These are phyloP conservation scores for Anethum foeniculum DNA, from an alignment of 140 eudicot genomes.

Conservation along the genomic window DNA sequence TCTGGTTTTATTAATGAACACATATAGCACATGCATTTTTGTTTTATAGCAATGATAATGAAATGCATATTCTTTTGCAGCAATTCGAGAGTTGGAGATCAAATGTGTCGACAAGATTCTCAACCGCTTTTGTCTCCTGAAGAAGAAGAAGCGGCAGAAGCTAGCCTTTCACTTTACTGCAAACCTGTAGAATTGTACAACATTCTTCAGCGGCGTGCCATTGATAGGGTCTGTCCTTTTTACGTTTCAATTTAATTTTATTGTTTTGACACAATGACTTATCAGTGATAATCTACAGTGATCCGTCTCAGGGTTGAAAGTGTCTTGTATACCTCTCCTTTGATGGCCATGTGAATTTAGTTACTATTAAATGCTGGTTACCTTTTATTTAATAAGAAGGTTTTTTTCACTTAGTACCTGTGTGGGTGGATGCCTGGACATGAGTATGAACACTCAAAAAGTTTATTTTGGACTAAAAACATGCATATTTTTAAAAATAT, in stretches of 20 bases:
- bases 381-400: not conserved
- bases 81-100: slow-evolving; percentile 65
- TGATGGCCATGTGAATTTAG: not conserved
- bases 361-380: not conserved
- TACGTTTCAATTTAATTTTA: not conserved
- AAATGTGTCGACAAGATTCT: slow-evolving; percentile 79
- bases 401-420: not conserved
- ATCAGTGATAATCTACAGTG: not conserved
- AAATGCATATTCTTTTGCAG: slow-evolving; percentile 40
- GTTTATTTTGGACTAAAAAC: not conserved
- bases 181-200: slow-evolving; percentile 87
- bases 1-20: not conserved
- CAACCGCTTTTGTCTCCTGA: slow-evolving; percentile 64
- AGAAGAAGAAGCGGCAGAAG: slow-evolving; percentile 82
- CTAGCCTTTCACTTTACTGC: slow-evolving; percentile 72
- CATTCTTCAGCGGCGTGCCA: slow-evolving; percentile 74
- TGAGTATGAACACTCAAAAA: not conserved
- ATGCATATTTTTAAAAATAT: not conserved
- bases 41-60: not conserved
- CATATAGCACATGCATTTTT: not conserved
- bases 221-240: slow-evolving; percentile 32
- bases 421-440: not conserved
- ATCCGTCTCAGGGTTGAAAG: not conserved
- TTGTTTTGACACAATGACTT: not conserved
- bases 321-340: not conserved